phyloP scores from a whole-genome alignment of 352 stramenopile genomes.

The Globisporangium okanoganense region DNA sequence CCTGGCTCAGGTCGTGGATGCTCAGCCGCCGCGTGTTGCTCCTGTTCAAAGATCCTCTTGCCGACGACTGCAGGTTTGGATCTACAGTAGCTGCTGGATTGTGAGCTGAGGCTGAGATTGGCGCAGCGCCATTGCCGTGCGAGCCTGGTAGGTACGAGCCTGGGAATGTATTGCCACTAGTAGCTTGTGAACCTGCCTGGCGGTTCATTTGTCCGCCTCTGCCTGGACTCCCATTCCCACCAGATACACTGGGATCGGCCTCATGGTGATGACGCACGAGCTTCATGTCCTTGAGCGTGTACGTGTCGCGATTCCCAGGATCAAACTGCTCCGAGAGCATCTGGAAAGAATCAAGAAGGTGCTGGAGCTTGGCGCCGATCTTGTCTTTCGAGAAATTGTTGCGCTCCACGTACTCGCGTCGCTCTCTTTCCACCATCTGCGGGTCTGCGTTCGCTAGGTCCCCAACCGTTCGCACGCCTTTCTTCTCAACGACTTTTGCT shows the following conservation, averaged over 20 bases:
- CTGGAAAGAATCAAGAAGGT: constrained; percentile 60
- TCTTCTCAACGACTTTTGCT: constrained; percentile 44
- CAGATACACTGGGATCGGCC: not conserved
- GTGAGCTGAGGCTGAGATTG: not conserved
- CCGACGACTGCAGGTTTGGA: not conserved
- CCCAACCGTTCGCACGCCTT: constrained; percentile 53
- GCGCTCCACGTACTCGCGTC: constrained; percentile 44
- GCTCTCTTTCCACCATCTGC: constrained; percentile 44
- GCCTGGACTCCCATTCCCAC: not conserved
- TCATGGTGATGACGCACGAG: constrained; percentile 10
- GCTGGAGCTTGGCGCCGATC: constrained; percentile 53
- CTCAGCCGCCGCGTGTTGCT: constrained; percentile 25
- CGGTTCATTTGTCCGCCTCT: not conserved
- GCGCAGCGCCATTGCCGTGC: not conserved
- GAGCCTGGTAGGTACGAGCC: not conserved
- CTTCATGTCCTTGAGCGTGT: constrained; percentile 36
- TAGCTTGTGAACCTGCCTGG: not conserved
- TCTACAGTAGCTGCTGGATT: not conserved
- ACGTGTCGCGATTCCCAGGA: constrained; percentile 31
- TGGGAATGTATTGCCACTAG: not conserved
- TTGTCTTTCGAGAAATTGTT: constrained; percentile 44
- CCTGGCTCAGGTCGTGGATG: constrained; percentile 52
- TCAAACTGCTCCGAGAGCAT: constrained; percentile 54
- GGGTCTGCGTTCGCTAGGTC: constrained; percentile 60
- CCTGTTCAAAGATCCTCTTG: constrained; percentile 5